A percentile compares a stretch with the other conserved stretches of the same genome.
These are phyloP conservation scores for Phellopilus nigrolimitatus DNA, from an alignment of 1,284 basidiomycete genomes.

Conservation along the genomic window DNA sequence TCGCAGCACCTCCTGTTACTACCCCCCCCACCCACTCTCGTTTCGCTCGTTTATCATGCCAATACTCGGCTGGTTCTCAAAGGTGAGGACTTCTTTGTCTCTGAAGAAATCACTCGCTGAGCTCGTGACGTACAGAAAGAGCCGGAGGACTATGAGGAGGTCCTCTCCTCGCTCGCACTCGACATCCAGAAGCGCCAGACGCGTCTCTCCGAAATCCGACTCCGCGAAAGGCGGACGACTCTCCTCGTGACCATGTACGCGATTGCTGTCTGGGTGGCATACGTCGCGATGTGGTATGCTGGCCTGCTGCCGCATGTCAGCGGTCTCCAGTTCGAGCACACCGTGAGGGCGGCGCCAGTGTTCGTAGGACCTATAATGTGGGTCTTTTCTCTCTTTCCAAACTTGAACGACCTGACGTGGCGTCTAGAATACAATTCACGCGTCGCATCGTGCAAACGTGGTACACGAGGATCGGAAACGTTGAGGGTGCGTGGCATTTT, in stretches of 20 bases:
- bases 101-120: not conserved
- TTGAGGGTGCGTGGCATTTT: constrained; percentile 63
- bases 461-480: constrained; percentile 80
- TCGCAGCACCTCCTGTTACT: not conserved
- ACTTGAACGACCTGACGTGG: constrained; percentile 8
- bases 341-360: constrained; percentile 50
- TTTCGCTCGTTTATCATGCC: constrained; percentile 7
- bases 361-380: constrained; percentile 78
- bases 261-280: constrained; percentile 74
- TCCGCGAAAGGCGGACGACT: constrained; percentile 80
- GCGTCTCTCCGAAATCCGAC: constrained; percentile 81
- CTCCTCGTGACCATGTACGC: constrained; percentile 82
- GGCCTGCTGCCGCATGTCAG: constrained; percentile 49
- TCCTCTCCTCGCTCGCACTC: constrained; percentile 58
- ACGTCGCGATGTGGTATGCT: constrained; percentile 81
- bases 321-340: constrained; percentile 39
- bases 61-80: constrained; percentile 19
- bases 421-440: constrained; percentile 71
- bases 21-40: constrained; percentile 1
- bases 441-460: constrained; percentile 82
- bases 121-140: constrained; percentile 26
- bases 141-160: constrained; percentile 67
- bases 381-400: constrained; percentile 32
- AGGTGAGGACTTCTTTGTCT: constrained; percentile 1
- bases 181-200: constrained; percentile 74